A percentile compares a stretch with the other conserved stretches of the same genome.
Evolutionary conservation across 2,329 filamentous ascomycete species (phyloP).

Genomic region (Diaporthe vaccinii): DNA sequence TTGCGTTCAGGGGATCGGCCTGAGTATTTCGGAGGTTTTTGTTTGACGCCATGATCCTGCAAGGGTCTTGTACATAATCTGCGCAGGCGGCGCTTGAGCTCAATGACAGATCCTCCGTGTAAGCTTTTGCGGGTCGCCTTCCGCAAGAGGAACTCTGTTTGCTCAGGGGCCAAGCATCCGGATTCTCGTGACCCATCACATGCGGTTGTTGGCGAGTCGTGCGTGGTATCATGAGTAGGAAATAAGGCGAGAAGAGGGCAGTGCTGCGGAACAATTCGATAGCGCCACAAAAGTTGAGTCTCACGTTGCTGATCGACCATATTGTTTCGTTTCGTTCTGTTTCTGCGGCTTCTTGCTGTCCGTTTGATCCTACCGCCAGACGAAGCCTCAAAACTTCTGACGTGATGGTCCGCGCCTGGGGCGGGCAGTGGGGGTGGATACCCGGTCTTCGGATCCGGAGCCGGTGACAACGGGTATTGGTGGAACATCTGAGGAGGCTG

Average conservation of each 20-base stretch:
- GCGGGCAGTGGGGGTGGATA: not conserved
- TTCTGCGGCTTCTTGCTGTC: not conserved
- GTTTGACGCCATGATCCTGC: constrained; percentile 27
- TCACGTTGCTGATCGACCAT: not conserved
- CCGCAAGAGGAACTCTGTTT: not conserved
- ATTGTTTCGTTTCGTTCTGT: constrained; percentile 29
- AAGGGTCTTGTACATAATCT: constrained; percentile 9
- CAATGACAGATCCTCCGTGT: constrained; percentile 17
- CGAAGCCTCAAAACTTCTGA: constrained; percentile 11
- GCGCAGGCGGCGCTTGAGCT: constrained; percentile 18
- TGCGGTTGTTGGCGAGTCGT: constrained; percentile 16
- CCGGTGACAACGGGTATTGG: constrained; percentile 7
- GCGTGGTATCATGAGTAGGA: constrained; percentile 2
- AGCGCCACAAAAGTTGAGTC: not conserved
- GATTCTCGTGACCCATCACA: not conserved
- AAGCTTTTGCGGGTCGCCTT: constrained; percentile 24
- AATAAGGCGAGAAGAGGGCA: not conserved
- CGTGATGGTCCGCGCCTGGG: constrained; percentile 9
- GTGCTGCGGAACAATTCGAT: not conserved
- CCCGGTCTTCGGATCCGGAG: constrained; percentile 5
- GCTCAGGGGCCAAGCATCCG: constrained; percentile 7
- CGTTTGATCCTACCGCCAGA: constrained; percentile 17
- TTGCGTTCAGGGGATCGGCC: constrained; percentile 19
- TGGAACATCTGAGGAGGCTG: constrained; percentile 29
- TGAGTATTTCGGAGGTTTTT: constrained; percentile 30